Evolutionary conservation across 192 early-diverging fungal genomes (phyloP), one percentile per base, ranked within the genome.

Genomic region (Spizellomyces punctatus): DNA sequence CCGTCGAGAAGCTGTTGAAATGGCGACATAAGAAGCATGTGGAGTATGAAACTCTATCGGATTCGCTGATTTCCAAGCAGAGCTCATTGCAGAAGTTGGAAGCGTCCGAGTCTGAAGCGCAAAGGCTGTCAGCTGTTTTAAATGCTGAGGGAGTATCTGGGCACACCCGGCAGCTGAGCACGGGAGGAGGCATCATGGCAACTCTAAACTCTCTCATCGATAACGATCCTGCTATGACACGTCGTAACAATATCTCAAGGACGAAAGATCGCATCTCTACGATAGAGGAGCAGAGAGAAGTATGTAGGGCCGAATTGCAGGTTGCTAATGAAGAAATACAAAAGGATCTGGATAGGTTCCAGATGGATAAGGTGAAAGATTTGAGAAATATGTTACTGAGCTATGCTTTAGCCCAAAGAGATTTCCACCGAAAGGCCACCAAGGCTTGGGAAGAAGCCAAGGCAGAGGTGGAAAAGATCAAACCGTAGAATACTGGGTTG

Each of bases 151-250:
- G 91, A 5, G 73, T 71, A 8, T 43, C 63, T 8, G 74, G 77
- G 16, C 49, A 78, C 76, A 66, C 68, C 46, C 42, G 19, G 19
- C 22, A 36, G 22, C 36, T 62, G 12, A 41, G 22, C 42, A 19
- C 57, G 10, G 47, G 57, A 14, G 72, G 65, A 17, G 65, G 72
- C 2, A 58, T 67, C 43, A 74, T 83, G 47, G 74, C 82, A n/a
- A 95, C 90, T 45, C 72, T 99, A 19, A 94, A 96, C 75, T 93
- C 94, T 0, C 88, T 98, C 69, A 95, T 98, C 80, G 96, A 98
- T 77, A 94, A 95, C 6, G 96, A 99, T 77, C 95, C 95, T 1
- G 93, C 93, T 47, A 86, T 90, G 21, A 92, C 94, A 46, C 87
- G 95, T 9, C 89, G 94, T 57, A 92, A 91, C 76, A 91, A 90